Conservation (phyloP, 139 green algal genomes). For the Diplosphaera chodatii region DNA sequence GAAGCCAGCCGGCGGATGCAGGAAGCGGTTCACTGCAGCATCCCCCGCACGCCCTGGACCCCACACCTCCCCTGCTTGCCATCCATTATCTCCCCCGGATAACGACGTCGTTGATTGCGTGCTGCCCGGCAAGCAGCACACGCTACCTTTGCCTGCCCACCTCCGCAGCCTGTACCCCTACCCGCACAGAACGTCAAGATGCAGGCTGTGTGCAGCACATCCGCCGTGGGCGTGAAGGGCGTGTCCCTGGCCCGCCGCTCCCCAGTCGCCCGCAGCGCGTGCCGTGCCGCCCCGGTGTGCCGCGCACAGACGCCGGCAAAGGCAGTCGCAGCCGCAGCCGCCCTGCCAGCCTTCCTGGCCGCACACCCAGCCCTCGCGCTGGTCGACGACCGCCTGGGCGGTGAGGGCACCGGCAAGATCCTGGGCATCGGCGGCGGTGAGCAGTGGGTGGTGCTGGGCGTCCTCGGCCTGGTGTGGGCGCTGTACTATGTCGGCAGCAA, state of each 20-base stretch:
- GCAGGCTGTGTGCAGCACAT: constrained; percentile 7
- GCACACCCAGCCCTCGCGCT: constrained; percentile 28
- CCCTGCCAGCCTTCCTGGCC: constrained; percentile 17
- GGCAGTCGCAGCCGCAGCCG: constrained; percentile 10
- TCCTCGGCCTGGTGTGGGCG: constrained; percentile 25
- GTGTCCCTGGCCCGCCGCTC: neutral
- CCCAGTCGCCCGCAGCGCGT: neutral
- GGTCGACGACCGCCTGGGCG: constrained; percentile 41
- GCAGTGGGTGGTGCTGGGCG: constrained; percentile 27
- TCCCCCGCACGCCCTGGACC: too few species aligned
- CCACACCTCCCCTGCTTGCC: too few species aligned
- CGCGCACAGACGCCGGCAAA: constrained; percentile 2
- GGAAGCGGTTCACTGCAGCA: too few species aligned
- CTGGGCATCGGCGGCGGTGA: constrained; percentile 34
- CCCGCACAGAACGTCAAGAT: neutral
- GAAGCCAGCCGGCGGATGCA: too few species aligned
- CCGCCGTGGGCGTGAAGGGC: constrained; percentile 6
- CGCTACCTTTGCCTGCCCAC: too few species aligned
- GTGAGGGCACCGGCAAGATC: constrained; percentile 41
- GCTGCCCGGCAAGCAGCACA: too few species aligned
- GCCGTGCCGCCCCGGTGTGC: neutral
- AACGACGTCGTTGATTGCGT: too few species aligned
- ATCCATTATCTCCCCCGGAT: too few species aligned
- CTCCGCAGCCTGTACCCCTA: too few species aligned
- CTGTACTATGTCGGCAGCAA: constrained; percentile 23